Evolutionary conservation across 306 rosid genomes (phyloP).

Genomic region (Vicia sativa): DNA sequence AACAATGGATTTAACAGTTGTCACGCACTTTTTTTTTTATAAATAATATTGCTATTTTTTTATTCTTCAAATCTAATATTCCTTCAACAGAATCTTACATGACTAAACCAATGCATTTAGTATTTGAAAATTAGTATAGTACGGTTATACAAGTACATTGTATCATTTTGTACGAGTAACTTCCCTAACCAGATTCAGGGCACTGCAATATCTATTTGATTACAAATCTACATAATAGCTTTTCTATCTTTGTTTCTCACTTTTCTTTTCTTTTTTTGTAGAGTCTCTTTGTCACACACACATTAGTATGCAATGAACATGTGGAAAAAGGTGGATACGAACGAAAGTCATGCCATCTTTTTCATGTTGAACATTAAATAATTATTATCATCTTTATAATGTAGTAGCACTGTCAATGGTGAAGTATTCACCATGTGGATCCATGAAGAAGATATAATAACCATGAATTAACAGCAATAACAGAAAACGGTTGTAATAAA

Average conservation of each 20-base stretch:
- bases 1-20: conserved; percentile 15
- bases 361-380: no score
- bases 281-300: neutral
- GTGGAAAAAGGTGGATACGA: no score
- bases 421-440: no score
- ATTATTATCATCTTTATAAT: no score
- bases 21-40: no score
- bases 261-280: neutral
- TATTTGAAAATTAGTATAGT: neutral
- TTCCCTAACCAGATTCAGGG: conserved; percentile 41
- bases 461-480: no score
- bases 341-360: no score
- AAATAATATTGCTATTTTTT: conserved; percentile 16
- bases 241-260: neutral
- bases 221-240: neutral
- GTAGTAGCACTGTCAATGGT: no score
- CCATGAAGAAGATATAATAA: no score
- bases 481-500: no score
- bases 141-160: conserved; percentile 30
- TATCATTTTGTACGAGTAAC: neutral
- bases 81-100: conserved; percentile 39
- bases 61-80: conserved; percentile 20
- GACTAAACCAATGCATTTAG: neutral
- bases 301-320: neutral
- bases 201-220: neutral